Percentiles rank a stretch among this genome's conserved stretches.
phyloP scores from a whole-genome alignment of 192 early-diverging fungal species.

The Podila epigama region DNA sequence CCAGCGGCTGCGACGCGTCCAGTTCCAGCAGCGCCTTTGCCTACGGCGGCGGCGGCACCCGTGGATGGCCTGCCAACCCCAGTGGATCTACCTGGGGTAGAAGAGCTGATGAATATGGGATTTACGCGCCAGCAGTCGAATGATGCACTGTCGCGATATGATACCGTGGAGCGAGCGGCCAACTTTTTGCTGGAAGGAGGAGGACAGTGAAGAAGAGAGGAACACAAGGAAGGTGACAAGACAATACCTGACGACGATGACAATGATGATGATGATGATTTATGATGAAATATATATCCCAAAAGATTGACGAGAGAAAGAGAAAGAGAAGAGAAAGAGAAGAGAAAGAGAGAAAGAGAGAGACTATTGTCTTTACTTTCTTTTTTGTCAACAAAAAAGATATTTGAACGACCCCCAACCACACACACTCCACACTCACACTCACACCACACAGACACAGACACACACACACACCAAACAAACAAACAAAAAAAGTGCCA shows the following conservation, averaged over 20 bases:
- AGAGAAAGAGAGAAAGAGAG: too few relatives aligned
- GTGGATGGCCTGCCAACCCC: conserved; percentile 2
- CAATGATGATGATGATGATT: neutral
- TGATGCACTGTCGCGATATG: conserved; percentile 36
- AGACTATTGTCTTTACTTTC: too few relatives aligned
- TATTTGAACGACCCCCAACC: too few relatives aligned
- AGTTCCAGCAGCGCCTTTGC: neutral
- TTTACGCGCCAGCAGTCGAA: conserved; percentile 40
- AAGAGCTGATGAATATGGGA: conserved; percentile 43
- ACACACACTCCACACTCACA: too few relatives aligned
- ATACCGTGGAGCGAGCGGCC: conserved; percentile 43
- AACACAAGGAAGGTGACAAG: neutral
- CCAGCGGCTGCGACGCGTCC: neutral
- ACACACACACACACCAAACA: too few relatives aligned
- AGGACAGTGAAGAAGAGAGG: conserved; percentile 1
- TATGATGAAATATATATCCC: too few relatives aligned
- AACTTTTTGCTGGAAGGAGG: conserved; percentile 49
- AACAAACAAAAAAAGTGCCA: too few relatives aligned
- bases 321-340: too few relatives aligned
- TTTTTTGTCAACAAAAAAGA: too few relatives aligned
- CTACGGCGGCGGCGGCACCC: neutral
- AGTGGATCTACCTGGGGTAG: conserved; percentile 28
- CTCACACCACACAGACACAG: too few relatives aligned
- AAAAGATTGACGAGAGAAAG: too few relatives aligned
- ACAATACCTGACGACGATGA: neutral